Conservation (phyloP, 805 yeast species). For the Teunomyces kruisii region DNA sequence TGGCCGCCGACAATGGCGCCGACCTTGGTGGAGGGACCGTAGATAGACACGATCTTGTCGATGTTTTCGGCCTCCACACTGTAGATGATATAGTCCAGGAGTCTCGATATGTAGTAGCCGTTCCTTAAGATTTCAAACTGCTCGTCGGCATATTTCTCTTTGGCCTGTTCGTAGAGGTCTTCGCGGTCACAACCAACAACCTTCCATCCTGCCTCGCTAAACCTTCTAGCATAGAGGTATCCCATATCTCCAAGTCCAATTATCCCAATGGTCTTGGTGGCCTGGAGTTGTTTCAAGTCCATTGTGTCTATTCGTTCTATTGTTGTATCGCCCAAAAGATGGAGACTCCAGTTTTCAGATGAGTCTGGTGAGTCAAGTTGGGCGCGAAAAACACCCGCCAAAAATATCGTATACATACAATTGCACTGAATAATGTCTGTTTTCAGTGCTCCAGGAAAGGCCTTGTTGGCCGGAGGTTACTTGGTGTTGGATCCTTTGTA, state of each 20-base stretch:
- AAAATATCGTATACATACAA: background rate
- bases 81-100: constrained; percentile 81
- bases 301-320: background rate
- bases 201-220: constrained; percentile 81
- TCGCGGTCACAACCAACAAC: constrained; percentile 89
- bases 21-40: constrained; percentile 85
- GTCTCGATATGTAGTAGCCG: constrained; percentile 82
- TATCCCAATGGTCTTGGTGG: constrained; percentile 69
- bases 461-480: constrained; percentile 92
- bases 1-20: constrained; percentile 98
- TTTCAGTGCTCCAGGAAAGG: constrained; percentile 95
- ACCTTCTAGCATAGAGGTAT: constrained; percentile 72
- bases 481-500: constrained; percentile 79
- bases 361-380: background rate
- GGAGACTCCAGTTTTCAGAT: too few species aligned
- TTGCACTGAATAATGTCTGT: too few species aligned
- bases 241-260: constrained; percentile 99
- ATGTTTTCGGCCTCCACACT: constrained; percentile 92
- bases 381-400: background rate
- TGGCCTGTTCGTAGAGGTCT: constrained; percentile 51
- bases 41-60: constrained; percentile 62
- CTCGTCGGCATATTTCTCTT: constrained; percentile 37
- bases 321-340: too few species aligned
- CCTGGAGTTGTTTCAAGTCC: constrained; percentile 3
- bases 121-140: constrained; percentile 61